Conservation (phyloP, 1,139 yeast genomes). For the Suhomyces choctaworum region DNA sequence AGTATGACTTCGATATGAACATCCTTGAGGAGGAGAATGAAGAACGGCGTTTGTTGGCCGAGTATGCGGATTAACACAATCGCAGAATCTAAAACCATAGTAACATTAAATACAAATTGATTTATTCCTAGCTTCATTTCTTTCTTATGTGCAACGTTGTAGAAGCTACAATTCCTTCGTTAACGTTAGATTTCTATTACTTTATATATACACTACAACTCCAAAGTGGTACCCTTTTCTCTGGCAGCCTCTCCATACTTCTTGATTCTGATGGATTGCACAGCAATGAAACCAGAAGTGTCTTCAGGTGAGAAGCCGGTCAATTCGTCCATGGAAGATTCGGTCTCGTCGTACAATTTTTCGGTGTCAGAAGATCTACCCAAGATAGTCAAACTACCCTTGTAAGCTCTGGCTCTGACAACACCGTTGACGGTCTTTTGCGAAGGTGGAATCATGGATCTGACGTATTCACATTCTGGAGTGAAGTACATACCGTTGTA, state of each 20-base stretch:
- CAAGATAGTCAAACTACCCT: conserved; percentile 78
- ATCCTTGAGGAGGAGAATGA: conserved; percentile 13
- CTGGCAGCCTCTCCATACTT: conserved; percentile 95
- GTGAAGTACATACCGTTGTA: conserved; percentile 98
- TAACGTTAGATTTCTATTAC: conserved; percentile 3
- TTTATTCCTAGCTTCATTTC: too few relatives aligned
- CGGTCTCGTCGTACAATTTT: conserved; percentile 95
- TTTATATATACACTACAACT: conserved; percentile 6
- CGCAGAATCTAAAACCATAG: too few relatives aligned
- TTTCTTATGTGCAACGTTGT: too few relatives aligned
- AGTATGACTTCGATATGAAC: conserved; percentile 23
- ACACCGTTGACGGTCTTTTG: conserved; percentile 95
- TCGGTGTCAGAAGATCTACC: conserved; percentile 96
- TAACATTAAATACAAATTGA: too few relatives aligned
- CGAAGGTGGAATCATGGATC: conserved; percentile 91
- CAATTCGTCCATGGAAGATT: conserved; percentile 98
- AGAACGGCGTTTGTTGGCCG: not conserved
- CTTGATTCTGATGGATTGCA: conserved; percentile 96
- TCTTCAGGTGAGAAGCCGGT: conserved; percentile 98
- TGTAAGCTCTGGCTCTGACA: conserved; percentile 91
- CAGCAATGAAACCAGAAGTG: conserved; percentile 95
- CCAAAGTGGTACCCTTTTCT: conserved; percentile 61
- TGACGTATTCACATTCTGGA: conserved; percentile 95
- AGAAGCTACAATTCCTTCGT: too few relatives aligned
- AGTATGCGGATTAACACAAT: not conserved